phyloP scores from a whole-genome alignment of 2,329 filamentous ascomycete genomes.

The Xenosphaeropsis pyriputrescens region DNA sequence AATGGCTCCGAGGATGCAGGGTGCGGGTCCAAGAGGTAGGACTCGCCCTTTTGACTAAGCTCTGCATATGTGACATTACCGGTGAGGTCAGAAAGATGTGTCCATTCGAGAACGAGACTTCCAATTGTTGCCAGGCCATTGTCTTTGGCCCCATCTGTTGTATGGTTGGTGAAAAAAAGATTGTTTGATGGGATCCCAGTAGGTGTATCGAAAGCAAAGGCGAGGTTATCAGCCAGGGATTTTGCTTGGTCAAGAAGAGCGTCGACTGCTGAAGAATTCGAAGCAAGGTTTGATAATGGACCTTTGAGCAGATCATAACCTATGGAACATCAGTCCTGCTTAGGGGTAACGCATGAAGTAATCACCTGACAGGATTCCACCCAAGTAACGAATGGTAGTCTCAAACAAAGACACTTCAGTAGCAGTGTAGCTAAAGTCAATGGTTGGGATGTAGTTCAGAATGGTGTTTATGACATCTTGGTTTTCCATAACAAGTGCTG shows the following conservation, averaged over 20 bases:
- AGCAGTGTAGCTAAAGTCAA: slow-evolving; percentile 53
- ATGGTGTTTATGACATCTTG: slow-evolving; percentile 54
- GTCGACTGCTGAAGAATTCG: slow-evolving; percentile 29
- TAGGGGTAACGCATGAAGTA: slow-evolving; percentile 60
- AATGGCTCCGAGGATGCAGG: slow-evolving; percentile 54
- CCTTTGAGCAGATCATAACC: slow-evolving; percentile 60
- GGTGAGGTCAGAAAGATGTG: slow-evolving; percentile 61
- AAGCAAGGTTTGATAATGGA: slow-evolving; percentile 37
- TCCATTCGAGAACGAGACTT: slow-evolving; percentile 75
- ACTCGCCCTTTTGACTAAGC: slow-evolving; percentile 52
- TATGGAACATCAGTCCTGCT: slow-evolving; percentile 31
- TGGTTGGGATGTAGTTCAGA: slow-evolving; percentile 51
- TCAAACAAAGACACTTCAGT: slow-evolving; percentile 64
- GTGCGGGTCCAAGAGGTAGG: slow-evolving; percentile 52
- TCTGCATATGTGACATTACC: slow-evolving; percentile 50
- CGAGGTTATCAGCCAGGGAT: slow-evolving; percentile 56
- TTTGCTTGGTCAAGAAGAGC: slow-evolving; percentile 51
- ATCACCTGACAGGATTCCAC: slow-evolving; percentile 60
- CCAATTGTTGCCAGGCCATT: slow-evolving; percentile 69
- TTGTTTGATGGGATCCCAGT: slow-evolving; percentile 61
- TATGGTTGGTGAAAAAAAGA: slow-evolving; percentile 40
- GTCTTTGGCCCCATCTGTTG: slow-evolving; percentile 31
- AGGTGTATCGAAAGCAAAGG: slow-evolving; percentile 64
- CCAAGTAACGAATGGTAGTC: slow-evolving; percentile 80
- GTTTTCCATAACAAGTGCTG: slow-evolving; percentile 64